Evolutionary conservation across 352 stramenopile species (phyloP), one percentile per base, ranked within the genome.

Genomic region (Aphanomyces cochlioides): DNA sequence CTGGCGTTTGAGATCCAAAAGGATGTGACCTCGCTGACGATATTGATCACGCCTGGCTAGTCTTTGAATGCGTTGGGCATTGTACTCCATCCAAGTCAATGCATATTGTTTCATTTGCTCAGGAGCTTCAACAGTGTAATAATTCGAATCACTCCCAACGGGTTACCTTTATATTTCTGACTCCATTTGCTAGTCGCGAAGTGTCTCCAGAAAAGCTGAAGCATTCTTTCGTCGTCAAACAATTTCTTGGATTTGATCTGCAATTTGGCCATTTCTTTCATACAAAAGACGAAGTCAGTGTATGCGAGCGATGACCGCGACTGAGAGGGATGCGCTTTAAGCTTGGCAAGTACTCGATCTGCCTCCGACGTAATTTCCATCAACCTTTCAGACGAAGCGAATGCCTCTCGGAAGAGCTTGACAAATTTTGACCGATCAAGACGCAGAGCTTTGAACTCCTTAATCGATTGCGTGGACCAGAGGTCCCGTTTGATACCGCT

Each of bases 341-440:
- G 34, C 17, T 61, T 63, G 10, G 36, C 47, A 3, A 70, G 54
- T 10, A 70, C 64, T 3, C 53, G 36, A 47, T 70, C 64, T 3
- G 64, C 64, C 19, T 70, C 54, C 3, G 64, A 70, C 28, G 64
- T 43, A n/a, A 70, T 70, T 36, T 70, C 64, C 64, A 70, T 63
- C 8, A 61, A 36, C 5, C 54, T 37, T 3, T 54, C 34, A 7
- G 64, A 63, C 5, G 53, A 47, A 17, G 64, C 43, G 45, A 70
- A 70, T 34, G 54, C 54, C 15, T 70, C 64, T 6, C 64, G 64
- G 48, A 70, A 70, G 15, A 70, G 15, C 48, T 70, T 70, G 47
- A 70, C 19, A 21, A 70, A 70, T 19, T 70, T 70, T 8, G 64
- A 70, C 48, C 64, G 45, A 34, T 70, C 64, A 8, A 70, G 47